Evolutionary conservation across 371 early-diverging fungal genomes (phyloP).

Genomic region (Umbelopsis sp.): DNA sequence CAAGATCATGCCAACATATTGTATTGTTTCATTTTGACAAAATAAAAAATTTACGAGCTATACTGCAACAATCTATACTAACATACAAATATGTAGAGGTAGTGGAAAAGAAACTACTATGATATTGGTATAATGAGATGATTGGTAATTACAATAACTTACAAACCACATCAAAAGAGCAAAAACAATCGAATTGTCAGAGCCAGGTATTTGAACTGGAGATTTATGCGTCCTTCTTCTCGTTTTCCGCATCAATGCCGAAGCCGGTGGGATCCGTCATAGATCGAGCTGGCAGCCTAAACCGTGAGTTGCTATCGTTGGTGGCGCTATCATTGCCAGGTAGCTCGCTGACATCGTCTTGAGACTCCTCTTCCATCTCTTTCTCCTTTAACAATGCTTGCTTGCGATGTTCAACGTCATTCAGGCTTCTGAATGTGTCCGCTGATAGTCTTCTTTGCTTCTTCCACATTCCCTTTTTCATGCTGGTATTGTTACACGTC

Average conservation of each 20-base stretch:
- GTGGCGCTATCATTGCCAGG: background rate
- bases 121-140: too few relatives aligned
- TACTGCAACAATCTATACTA: too few relatives aligned
- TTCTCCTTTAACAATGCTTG: conserved; percentile 1
- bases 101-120: too few relatives aligned
- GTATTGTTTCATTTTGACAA: too few relatives aligned
- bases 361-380: conserved; percentile 1
- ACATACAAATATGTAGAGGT: too few relatives aligned
- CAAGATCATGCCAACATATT: background rate
- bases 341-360: background rate
- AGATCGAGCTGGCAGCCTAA: background rate
- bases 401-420: conserved; percentile 11
- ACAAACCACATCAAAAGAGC: too few relatives aligned
- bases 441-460: conserved; percentile 1
- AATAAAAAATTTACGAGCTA: too few relatives aligned
- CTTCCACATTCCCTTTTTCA: background rate
- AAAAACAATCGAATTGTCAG: too few relatives aligned
- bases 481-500: too few relatives aligned
- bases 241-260: background rate
- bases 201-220: background rate
- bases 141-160: too few relatives aligned
- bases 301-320: background rate
- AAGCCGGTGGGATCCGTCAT: conserved; percentile 14
- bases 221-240: background rate
- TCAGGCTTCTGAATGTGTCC: background rate